Base-by-base conservation (phyloP, 2,329 filamentous ascomycete genomes). In the Beauveria bassiana region DNA sequence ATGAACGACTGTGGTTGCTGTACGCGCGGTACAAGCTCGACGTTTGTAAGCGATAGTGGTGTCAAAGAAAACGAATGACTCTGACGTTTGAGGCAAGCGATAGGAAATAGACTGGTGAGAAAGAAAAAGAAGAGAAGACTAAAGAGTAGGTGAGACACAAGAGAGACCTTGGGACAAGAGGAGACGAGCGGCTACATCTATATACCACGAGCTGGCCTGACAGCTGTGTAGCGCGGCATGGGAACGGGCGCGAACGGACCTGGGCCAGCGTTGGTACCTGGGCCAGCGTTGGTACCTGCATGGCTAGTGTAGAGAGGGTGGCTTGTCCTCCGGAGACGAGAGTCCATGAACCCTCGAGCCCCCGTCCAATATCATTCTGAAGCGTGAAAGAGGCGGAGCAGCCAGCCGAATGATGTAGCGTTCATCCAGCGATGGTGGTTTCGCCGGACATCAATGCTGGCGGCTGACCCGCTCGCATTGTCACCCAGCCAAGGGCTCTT, bases 1-100 rank as follows among this genome's bases (percentile, higher is more conserved):
- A 56, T 20, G 31, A 60, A 20, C 28, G 58, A 60, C 24, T 14
- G 58, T 59, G 50, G 58, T 54, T 51, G 58, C 51, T 31, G 40
- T 53, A 42, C 28, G 26, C 26, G 43, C 22, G 58, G 50, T 31
- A 3, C 26, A 50, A 57, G 45, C 57, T 52, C 57, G 49, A 53
- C 22, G 62, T 64, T 54, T 66, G 61, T 60, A 68, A 69, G 67
- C 68, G 68, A 66, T 64, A 52, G 66, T 60, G 61, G 65, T 64
- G 67, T 67, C 73, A 79, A 82, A 82, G 79, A 73, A 77, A 84
- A 77, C 79, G 81, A 84, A 79, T 82, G 81, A 78, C 78, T 80
- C 80, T 81, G 77, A 73, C 73, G 50, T 40, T 61, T 52, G 61
- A 31, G 20, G 45, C 43, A 61, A 45, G 49, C 22, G 54, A 58